A percentile compares a stretch with the other conserved stretches of the same genome.
Conservation (phyloP, 169 alveolate species). For the Cryptosporidium meleagridis region DNA sequence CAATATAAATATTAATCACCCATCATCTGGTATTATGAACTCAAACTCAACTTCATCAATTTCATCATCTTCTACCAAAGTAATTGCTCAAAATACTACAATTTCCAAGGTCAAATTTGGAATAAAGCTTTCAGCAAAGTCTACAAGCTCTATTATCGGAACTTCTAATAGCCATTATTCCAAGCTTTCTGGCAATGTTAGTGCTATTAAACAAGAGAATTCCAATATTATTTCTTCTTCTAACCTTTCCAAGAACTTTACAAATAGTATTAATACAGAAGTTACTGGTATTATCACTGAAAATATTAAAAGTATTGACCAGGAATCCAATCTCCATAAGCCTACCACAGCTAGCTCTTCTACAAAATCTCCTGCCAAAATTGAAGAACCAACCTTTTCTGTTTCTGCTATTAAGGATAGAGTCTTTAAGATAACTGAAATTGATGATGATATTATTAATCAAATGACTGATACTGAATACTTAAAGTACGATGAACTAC, state of each 20-base stretch:
- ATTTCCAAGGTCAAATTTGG: slow-evolving; percentile 29
- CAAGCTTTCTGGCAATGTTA: background rate
- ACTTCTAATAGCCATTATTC: background rate
- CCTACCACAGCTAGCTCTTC: background rate
- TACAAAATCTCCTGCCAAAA: background rate
- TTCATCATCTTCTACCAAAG: background rate
- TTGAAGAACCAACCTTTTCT: slow-evolving; percentile 38
- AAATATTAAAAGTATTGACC: background rate
- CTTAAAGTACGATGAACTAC: slow-evolving; percentile 51
- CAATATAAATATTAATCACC: background rate
- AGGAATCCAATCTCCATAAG: background rate
- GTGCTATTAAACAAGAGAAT: background rate
- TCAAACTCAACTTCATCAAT: background rate
- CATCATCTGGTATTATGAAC: background rate
- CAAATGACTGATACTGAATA: slow-evolving; percentile 66
- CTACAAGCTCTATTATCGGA: background rate
- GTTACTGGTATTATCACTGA: background rate
- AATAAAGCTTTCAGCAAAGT: background rate
- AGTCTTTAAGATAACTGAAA: slow-evolving; percentile 46
- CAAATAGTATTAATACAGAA: background rate
- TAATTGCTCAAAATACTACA: background rate
- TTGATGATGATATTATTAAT: slow-evolving; percentile 51
- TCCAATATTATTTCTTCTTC: background rate
- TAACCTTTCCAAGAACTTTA: background rate
- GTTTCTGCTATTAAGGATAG: slow-evolving; percentile 64